Conservation (phyloP, 495 filamentous ascomycete genomes). For the Podospora conica region DNA sequence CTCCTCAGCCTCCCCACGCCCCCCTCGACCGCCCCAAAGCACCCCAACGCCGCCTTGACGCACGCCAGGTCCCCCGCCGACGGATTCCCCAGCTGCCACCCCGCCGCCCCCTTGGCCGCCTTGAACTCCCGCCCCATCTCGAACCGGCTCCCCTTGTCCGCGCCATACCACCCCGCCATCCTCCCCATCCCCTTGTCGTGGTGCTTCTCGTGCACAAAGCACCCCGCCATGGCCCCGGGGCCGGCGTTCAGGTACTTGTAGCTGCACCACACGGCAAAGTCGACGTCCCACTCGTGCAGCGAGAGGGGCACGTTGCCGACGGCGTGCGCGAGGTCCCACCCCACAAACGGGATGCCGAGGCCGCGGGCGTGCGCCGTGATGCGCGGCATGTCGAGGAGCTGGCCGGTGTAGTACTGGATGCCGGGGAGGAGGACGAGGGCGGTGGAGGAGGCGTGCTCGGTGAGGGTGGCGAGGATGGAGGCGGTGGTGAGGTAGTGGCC, state of each 20-base stretch:
- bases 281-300: conserved; percentile 90
- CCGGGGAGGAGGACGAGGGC: conserved; percentile 80
- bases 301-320: conserved; percentile 76
- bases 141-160: conserved; percentile 65
- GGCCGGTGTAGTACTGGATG: conserved; percentile 90
- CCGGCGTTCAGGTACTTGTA: conserved; percentile 95
- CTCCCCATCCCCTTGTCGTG: conserved; percentile 36
- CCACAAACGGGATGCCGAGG: conserved; percentile 62
- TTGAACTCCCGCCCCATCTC: conserved; percentile 69
- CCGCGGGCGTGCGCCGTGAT: conserved; percentile 76
- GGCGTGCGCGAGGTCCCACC: conserved; percentile 93
- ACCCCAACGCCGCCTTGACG: conserved; percentile 63
- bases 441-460: conserved; percentile 66
- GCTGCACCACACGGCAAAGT: conserved; percentile 89
- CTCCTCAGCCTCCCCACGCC: conserved; percentile 58
- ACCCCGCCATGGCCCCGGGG: conserved; percentile 73
- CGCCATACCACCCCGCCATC: conserved; percentile 80
- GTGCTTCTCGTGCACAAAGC: conserved; percentile 79
- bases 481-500: conserved; percentile 52
- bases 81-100: conserved; percentile 62
- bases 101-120: conserved; percentile 59
- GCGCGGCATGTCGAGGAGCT: conserved; percentile 72
- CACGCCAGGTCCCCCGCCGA: conserved; percentile 56
- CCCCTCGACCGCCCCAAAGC: conserved; percentile 59
- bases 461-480: conserved; percentile 69